Conservation (phyloP, 129 eudicot species). For the Flaveria sonorensis region DNA sequence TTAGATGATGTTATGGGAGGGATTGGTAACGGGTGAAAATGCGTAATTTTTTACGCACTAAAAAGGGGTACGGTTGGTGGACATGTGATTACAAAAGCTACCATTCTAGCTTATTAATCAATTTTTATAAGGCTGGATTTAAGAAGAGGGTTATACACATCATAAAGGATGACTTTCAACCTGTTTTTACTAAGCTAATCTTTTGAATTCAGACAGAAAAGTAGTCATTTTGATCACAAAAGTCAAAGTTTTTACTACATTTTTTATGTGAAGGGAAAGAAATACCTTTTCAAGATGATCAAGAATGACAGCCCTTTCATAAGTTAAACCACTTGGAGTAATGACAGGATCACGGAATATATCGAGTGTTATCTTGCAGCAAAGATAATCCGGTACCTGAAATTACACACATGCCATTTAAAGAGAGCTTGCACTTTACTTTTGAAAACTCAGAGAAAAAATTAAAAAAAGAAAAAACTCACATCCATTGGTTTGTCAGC, state of each 20-base stretch:
- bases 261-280: not conserved
- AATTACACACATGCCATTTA: slow-evolving; percentile 22
- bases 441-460: not conserved
- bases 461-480: slow-evolving; percentile 11
- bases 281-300: slow-evolving; percentile 85
- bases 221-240: not conserved
- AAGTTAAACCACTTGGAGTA: slow-evolving; percentile 87
- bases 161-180: not conserved
- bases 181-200: not conserved
- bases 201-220: not conserved
- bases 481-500: slow-evolving; percentile 78
- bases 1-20: not conserved
- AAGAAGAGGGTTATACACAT: not conserved
- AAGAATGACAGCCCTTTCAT: slow-evolving; percentile 78
- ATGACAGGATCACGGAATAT: slow-evolving; percentile 97
- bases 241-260: slow-evolving; percentile 3
- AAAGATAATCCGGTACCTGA: slow-evolving; percentile 87
- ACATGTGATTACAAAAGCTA: not conserved
- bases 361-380: slow-evolving; percentile 92
- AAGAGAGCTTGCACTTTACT: not conserved
- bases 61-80: not conserved
- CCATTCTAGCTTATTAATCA: not conserved
- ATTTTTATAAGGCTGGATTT: not conserved
- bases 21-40: not conserved
- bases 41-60: not conserved